Base-by-base conservation (phyloP, 495 filamentous ascomycete genomes). In the Trichoderma erinaceum region DNA sequence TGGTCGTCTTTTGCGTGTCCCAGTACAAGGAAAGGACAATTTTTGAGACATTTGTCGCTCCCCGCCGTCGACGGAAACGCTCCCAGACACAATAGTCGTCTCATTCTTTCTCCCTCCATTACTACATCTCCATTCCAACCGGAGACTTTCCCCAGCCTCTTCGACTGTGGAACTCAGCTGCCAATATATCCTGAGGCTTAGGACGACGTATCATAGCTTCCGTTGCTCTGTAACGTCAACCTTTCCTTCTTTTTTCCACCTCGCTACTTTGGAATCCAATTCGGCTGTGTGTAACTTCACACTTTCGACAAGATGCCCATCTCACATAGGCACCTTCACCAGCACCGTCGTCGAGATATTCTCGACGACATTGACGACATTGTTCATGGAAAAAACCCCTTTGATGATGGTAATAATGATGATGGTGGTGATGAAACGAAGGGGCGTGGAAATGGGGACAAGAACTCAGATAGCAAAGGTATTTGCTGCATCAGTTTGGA, bases 291-390 rank as follows among this genome's bases (percentile, higher is more conserved):
- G 18, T 25, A 8, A 11, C 18, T 2, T 25, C 18, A 25, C 56
- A 61, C 56, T 61, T n/a, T 44, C n/a, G 65, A 66, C 65, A 46
- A 44, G 38, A 66, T 66, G 65, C 65, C 65, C n/a, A 32, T 16
- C 27, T 48, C 65, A 25, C 65, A 48, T 25, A 16, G 65, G 44
- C 65, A 66, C 27, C 12, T 46, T 25, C 65, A 66, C 18, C 65
- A 18, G 23, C 65, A 66, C 18, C 65, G n/a, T 27, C 65, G 43
- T 3, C n/a, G 65, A 46, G 65, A 66, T 18, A 41, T 66, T 13
- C n/a, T 66, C 41, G 43, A 44, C 43, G 65, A 46, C 10, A 46
- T 66, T n/a, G 41, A 27, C 41, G 18, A 50, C 38, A 46, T 66
- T n/a, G 29, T 66, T 43, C n/a, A 65, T 23, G 63, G 35, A 32